A percentile compares a stretch with the other conserved stretches of the same genome.
Evolutionary conservation across 805 yeast species (phyloP).

Genomic region (Millerago galiae): DNA sequence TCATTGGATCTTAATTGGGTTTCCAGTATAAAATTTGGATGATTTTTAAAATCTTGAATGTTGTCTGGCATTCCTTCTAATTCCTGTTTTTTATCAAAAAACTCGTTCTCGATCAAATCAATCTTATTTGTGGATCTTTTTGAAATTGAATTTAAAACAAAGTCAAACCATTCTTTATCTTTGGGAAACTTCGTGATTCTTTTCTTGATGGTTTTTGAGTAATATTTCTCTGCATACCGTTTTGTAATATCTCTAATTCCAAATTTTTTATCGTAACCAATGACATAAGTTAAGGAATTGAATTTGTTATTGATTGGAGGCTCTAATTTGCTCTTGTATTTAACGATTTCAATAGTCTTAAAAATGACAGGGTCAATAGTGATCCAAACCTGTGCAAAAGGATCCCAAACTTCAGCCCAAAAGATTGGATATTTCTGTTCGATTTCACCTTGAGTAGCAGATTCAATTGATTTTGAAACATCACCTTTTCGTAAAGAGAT

Average conservation of each 20-base stretch:
- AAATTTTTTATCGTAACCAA: slow-evolving; percentile 66
- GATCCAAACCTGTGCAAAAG: slow-evolving; percentile 65
- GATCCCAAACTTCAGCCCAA: slow-evolving; percentile 96
- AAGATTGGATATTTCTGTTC: slow-evolving; percentile 56
- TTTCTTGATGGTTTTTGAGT: slow-evolving; percentile 70
- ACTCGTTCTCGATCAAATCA: slow-evolving; percentile 48
- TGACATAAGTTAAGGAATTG: slow-evolving; percentile 63
- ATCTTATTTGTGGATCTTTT: slow-evolving; percentile 14
- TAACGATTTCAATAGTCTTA: slow-evolving; percentile 54
- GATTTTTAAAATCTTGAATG: slow-evolving; percentile 75
- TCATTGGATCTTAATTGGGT: slow-evolving; percentile 69
- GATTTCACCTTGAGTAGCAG: slow-evolving; percentile 16
- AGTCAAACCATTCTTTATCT: slow-evolving; percentile 50
- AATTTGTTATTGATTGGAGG: slow-evolving; percentile 59
- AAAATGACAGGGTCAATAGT: slow-evolving; percentile 76
- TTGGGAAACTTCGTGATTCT: slow-evolving; percentile 58
- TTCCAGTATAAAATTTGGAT: slow-evolving; percentile 80
- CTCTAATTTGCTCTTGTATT: slow-evolving; percentile 52
- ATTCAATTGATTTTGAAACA: slow-evolving; percentile 3
- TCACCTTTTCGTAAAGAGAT: slow-evolving; percentile 18
- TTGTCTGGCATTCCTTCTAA: slow-evolving; percentile 86
- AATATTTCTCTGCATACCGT: slow-evolving; percentile 64
- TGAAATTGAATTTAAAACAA: slow-evolving; percentile 27
- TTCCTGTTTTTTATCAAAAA: slow-evolving; percentile 53
- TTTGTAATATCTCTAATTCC: slow-evolving; percentile 79